These are phyloP conservation scores for Aspergillus alliaceus DNA, from an alignment of 2,329 filamentous ascomycete genomes.

Conservation along the genomic window DNA sequence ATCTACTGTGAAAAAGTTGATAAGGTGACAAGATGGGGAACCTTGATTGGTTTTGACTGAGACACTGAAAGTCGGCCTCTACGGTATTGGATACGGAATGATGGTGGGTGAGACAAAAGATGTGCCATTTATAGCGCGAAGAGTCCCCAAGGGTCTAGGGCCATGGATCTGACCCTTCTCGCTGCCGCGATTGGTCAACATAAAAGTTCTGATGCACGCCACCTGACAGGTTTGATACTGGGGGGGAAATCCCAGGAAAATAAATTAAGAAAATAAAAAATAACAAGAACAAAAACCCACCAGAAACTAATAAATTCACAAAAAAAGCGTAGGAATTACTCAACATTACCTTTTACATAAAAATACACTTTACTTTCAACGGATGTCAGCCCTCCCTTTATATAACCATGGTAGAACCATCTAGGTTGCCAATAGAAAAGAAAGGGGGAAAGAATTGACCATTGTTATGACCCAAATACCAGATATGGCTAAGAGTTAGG, in stretches of 20 bases:
- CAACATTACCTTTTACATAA: too few relatives aligned
- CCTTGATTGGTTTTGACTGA: constrained; percentile 12
- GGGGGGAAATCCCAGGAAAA: neutral
- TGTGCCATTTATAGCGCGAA: constrained; percentile 22
- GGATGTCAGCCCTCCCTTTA: too few relatives aligned
- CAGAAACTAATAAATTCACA: neutral
- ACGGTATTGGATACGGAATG: constrained; percentile 1
- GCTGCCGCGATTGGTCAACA: constrained; percentile 12
- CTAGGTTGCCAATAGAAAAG: neutral
- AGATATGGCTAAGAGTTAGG: neutral
- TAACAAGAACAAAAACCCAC: neutral
- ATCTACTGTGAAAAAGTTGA: neutral
- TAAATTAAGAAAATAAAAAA: neutral
- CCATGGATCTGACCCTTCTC: constrained; percentile 8
- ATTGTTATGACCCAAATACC: neutral
- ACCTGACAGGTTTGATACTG: constrained; percentile 11
- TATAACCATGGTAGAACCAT: too few relatives aligned
- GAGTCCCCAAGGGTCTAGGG: constrained; percentile 15
- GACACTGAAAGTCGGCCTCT: constrained; percentile 5
- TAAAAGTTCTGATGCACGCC: constrained; percentile 9
- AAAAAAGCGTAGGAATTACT: neutral
- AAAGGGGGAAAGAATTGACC: neutral
- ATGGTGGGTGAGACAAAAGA: constrained; percentile 19
- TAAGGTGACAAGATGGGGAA: constrained; percentile 1
- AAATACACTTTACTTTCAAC: too few relatives aligned